Conservation (phyloP, 805 yeast genomes). For the Lipomyces orientalis region DNA sequence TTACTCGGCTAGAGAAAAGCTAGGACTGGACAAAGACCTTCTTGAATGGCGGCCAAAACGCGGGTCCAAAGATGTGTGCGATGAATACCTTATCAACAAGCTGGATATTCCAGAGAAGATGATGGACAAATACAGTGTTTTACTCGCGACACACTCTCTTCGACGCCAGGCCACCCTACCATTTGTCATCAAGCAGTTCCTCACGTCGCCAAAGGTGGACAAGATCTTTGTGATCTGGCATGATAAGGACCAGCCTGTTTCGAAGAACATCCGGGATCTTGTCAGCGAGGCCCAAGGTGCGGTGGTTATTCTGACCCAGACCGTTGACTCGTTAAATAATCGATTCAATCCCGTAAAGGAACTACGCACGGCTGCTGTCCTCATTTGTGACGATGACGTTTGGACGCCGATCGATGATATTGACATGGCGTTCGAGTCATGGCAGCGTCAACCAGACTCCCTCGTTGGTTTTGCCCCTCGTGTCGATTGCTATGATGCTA, state of each 20-base stretch:
- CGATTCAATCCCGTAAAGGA: conserved; percentile 34
- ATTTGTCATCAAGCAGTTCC: conserved; percentile 32
- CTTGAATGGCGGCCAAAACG: conserved; percentile 31
- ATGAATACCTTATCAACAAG: conserved; percentile 21
- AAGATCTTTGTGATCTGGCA: conserved; percentile 36
- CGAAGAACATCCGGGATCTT: conserved; percentile 26
- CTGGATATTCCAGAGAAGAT: conserved; percentile 26
- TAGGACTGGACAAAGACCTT: conserved; percentile 26
- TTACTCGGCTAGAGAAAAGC: conserved; percentile 21
- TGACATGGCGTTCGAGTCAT: conserved; percentile 35
- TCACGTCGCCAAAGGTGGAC: conserved; percentile 30
- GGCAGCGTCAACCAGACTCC: conserved; percentile 36
- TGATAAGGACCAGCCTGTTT: conserved; percentile 28
- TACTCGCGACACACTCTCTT: conserved; percentile 34
- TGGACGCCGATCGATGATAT: conserved; percentile 36
- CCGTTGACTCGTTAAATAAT: conserved; percentile 35
- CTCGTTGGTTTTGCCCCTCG: conserved; percentile 37
- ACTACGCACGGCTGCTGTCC: conserved; percentile 32
- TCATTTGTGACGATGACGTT: conserved; percentile 37
- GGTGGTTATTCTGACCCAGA: conserved; percentile 30
- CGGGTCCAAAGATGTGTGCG: conserved; percentile 32
- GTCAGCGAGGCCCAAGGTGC: conserved; percentile 21
- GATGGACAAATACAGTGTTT: conserved; percentile 31
- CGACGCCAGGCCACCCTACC: conserved; percentile 36
- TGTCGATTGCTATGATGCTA: conserved; percentile 31